Evolutionary conservation across 768 basidiomycete species (phyloP).

Genomic region (Boletus vinaceobasis): DNA sequence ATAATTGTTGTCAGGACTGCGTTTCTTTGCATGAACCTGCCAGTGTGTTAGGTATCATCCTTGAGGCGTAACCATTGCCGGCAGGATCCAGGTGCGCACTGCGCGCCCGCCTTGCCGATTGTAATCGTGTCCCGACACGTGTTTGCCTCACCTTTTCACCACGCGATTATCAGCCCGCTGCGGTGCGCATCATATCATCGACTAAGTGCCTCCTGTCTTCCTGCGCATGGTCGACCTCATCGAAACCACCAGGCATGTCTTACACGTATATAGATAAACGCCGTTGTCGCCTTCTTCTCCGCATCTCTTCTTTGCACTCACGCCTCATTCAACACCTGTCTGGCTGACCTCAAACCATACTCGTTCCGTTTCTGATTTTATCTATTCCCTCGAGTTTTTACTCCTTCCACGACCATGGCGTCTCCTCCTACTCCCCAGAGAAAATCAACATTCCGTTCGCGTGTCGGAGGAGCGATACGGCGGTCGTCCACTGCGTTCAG

Average conservation of each 20-base stretch:
- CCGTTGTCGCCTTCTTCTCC: constrained; percentile 18
- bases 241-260: constrained; percentile 34
- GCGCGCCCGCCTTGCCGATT: constrained; percentile 12
- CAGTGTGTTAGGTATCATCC: constrained; percentile 8
- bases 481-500: constrained; percentile 57
- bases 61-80: not conserved
- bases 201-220: constrained; percentile 23
- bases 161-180: constrained; percentile 35
- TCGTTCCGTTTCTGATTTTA: constrained; percentile 6
- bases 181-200: constrained; percentile 31
- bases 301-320: constrained; percentile 20
- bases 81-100: constrained; percentile 12
- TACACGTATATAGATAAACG: constrained; percentile 28
- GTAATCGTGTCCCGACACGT: constrained; percentile 24
- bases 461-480: constrained; percentile 58
- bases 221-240: constrained; percentile 32
- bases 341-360: constrained; percentile 7
- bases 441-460: constrained; percentile 48
- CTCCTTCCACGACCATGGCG: constrained; percentile 25
- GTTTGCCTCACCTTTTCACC: constrained; percentile 27
- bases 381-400: not conserved
- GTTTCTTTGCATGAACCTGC: constrained; percentile 14
- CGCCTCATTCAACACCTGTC: constrained; percentile 10
- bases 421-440: constrained; percentile 33
- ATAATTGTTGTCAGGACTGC: constrained; percentile 1